Evolutionary conservation across 768 basidiomycete genomes (phyloP).

Genomic region (Kwoniella dendrophila): DNA sequence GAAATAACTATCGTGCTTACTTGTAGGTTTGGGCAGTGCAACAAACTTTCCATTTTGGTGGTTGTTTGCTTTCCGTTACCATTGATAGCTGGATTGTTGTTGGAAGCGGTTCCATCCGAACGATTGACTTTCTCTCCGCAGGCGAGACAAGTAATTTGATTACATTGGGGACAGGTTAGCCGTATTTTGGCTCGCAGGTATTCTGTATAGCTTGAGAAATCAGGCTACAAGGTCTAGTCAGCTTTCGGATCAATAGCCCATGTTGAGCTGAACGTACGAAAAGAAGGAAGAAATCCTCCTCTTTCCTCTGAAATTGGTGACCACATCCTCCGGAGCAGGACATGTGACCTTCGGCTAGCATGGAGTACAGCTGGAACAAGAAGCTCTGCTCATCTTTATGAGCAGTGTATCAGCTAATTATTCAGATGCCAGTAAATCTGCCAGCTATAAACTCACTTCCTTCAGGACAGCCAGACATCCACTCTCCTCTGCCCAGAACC

Average conservation of each 20-base stretch:
- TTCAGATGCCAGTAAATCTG: neutral
- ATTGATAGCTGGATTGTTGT: neutral
- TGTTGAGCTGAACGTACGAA: slow-evolving; percentile 64
- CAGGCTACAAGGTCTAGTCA: slow-evolving; percentile 61
- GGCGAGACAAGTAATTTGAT: slow-evolving; percentile 63
- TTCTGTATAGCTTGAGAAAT: slow-evolving; percentile 71
- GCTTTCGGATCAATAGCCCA: neutral
- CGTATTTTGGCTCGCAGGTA: slow-evolving; percentile 66
- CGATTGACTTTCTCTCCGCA: slow-evolving; percentile 67
- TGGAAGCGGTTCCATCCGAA: too few relatives aligned
- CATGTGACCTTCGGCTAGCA: slow-evolving; percentile 67
- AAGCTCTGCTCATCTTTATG: slow-evolving; percentile 72
- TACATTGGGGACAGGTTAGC: slow-evolving; percentile 67
- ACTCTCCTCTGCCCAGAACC: slow-evolving; percentile 85
- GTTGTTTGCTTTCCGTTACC: slow-evolving; percentile 49
- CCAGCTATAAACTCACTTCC: slow-evolving; percentile 58
- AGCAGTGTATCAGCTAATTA: neutral
- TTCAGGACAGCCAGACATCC: slow-evolving; percentile 98
- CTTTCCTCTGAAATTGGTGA: slow-evolving; percentile 63
- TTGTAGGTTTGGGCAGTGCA: slow-evolving; percentile 80
- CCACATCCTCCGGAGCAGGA: slow-evolving; percentile 78
- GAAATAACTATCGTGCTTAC: slow-evolving; percentile 21
- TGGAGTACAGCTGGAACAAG: slow-evolving; percentile 79
- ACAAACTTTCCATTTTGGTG: slow-evolving; percentile 63
- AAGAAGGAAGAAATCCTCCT: slow-evolving; percentile 78